phyloP scores from a whole-genome alignment of 805 yeast species.

The Starmerella stellata region DNA sequence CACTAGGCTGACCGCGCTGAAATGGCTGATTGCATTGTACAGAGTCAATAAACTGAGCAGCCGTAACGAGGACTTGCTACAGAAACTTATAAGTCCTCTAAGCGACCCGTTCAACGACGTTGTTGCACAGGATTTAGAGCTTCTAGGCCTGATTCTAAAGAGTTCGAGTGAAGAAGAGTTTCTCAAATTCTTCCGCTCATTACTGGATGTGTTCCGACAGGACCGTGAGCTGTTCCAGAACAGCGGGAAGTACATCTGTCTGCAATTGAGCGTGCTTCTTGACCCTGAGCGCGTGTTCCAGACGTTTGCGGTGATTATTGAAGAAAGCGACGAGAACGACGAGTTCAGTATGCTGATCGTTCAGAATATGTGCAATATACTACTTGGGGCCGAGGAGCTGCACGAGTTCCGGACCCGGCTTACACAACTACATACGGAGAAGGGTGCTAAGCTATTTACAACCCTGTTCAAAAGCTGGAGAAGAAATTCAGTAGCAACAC shows the following conservation, averaged over 20 bases:
- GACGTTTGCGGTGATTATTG: slow-evolving; percentile 55
- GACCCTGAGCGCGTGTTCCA: slow-evolving; percentile 70
- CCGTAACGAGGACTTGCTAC: slow-evolving; percentile 33
- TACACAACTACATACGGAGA: slow-evolving; percentile 37
- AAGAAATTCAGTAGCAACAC: slow-evolving; percentile 70
- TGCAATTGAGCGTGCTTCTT: slow-evolving; percentile 65
- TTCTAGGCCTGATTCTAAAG: slow-evolving; percentile 53
- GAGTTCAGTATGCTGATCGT: slow-evolving; percentile 65
- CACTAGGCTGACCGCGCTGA: slow-evolving; percentile 66
- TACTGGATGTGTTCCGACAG: slow-evolving; percentile 48
- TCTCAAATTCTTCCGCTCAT: slow-evolving; percentile 51
- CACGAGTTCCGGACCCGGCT: slow-evolving; percentile 49
- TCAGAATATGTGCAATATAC: slow-evolving; percentile 69
- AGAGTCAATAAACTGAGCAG: slow-evolving; percentile 35
- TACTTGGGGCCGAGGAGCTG: slow-evolving; percentile 73
- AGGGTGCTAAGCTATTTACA: slow-evolving; percentile 54
- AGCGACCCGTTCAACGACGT: slow-evolving; percentile 63
- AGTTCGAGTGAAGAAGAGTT: slow-evolving; percentile 62
- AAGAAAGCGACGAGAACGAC: slow-evolving; percentile 22
- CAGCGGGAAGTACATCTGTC: slow-evolving; percentile 64
- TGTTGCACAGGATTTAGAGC: slow-evolving; percentile 50
- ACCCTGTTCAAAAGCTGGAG: slow-evolving; percentile 80
- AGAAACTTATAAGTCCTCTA: slow-evolving; percentile 43
- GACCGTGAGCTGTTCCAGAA: slow-evolving; percentile 50
- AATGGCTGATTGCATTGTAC: slow-evolving; percentile 76